Percentiles rank a stretch among this genome's conserved stretches.
Evolutionary conservation across 352 stramenopile species (phyloP).

Genomic region (Globisporangium orthogonon): DNA sequence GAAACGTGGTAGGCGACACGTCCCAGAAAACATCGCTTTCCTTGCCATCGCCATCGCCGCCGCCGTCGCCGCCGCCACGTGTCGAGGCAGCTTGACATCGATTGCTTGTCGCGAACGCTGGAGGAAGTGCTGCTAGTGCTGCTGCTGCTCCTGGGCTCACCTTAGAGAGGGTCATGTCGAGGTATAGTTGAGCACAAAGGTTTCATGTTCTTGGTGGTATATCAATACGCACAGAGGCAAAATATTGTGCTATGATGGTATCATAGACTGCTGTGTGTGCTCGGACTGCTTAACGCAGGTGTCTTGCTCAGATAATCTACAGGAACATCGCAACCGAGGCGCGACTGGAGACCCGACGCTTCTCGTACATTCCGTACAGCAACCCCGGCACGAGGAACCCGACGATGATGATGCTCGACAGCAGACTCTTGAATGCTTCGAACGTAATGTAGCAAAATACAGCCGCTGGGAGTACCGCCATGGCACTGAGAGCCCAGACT

Average conservation of each 20-base stretch:
- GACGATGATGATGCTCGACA: constrained; percentile 25
- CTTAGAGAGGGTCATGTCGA: background rate
- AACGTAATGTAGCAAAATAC: constrained; percentile 32
- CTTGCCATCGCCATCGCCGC: background rate
- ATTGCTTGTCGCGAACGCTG: background rate
- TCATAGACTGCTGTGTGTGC: no score
- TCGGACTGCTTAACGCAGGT: no score
- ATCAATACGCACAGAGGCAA: no score
- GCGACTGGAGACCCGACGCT: constrained; percentile 5
- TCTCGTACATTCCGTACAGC: constrained; percentile 25
- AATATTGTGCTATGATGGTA: no score
- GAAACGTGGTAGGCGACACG: background rate
- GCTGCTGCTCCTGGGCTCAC: background rate
- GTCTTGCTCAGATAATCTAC: background rate
- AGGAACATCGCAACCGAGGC: constrained; percentile 5
- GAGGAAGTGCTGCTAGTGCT: background rate
- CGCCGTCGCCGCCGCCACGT: background rate
- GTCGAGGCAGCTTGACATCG: background rate
- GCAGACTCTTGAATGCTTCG: constrained; percentile 19
- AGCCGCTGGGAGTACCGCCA: constrained; percentile 18
- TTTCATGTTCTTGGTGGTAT: no score
- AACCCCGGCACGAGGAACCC: constrained; percentile 30
- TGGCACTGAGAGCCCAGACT: constrained; percentile 9
- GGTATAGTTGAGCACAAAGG: no score
- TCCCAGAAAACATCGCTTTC: constrained; percentile 4